Base-by-base conservation (phyloP, 2,329 filamentous ascomycete species). In the Claviceps sp. region DNA sequence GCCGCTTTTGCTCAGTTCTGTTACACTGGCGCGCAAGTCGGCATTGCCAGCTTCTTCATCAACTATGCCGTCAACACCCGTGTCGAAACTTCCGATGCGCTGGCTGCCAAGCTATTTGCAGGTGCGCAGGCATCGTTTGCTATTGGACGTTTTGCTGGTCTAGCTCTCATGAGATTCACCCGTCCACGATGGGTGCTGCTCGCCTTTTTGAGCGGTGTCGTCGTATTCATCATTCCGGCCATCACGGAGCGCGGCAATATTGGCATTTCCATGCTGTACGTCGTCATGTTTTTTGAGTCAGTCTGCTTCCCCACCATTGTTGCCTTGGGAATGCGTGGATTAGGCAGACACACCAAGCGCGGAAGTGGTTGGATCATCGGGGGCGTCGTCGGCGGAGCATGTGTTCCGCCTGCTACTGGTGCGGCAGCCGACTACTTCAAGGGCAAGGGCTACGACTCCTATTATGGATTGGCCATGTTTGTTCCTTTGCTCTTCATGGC, bases 291-390 rank as follows among this genome's bases (percentile, higher is more conserved):
- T 71, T 90, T 90, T 66, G 87, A 88, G 67, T 84, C 79, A 4
- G 85, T 88, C 61, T 85, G 83, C 65, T 91, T 90, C 72, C 86
- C 87, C 0, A 89, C 85, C 18, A 89, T 91, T 60, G 81, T 91
- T 34, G 85, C 85, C 4, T 73, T 90, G 2, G 84, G 84, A 8
- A 87, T 89, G 72, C 77, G 84, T 22, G 85, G 85, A 2, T 73
- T 89, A 1, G 87, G 87, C 5, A 77, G 81, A 18, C 83, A 91
- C 68, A 87, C 83, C 38, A 89, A 90, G 72, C 77, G 85, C 54
- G 87, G 86, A 1, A 82, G 81, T 2, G 85, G 85, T 4, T 85
- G 79, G 64, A 81, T 70, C 53, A 76, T 89, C 2, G 83, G 73
- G 4, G 85, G 83, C 57, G 84, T 90, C 0, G 73, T 77, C 16